A percentile compares a stretch with the other conserved stretches of the same genome.
phyloP scores from a whole-genome alignment of 805 yeast species.

The Candida mattraensis region DNA sequence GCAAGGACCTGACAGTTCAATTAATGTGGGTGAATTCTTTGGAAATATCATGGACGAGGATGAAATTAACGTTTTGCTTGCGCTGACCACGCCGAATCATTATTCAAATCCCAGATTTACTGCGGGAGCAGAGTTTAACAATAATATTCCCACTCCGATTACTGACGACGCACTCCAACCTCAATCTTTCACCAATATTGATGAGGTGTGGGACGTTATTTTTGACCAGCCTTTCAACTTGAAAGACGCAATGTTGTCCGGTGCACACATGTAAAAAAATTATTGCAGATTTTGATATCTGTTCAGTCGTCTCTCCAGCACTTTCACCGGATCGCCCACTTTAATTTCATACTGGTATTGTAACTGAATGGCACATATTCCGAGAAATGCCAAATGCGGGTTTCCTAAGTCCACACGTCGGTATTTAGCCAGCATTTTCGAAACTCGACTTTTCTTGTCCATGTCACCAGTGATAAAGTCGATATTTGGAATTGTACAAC shows the following conservation, averaged over 20 bases:
- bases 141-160: no score
- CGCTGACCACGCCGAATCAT: slow-evolving; percentile 1
- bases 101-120: no score
- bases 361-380: slow-evolving; percentile 26
- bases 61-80: slow-evolving; percentile 6
- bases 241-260: slow-evolving; percentile 20
- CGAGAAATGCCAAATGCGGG: slow-evolving; percentile 18
- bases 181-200: slow-evolving; percentile 14
- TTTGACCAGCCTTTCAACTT: slow-evolving; percentile 22
- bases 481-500: slow-evolving; percentile 29
- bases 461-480: slow-evolving; percentile 18
- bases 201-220: slow-evolving; percentile 20
- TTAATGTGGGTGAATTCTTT: slow-evolving; percentile 8
- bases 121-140: no score
- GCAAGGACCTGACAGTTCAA: slow-evolving; percentile 1
- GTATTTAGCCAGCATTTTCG: slow-evolving; percentile 22
- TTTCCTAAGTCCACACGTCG: slow-evolving; percentile 25
- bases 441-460: slow-evolving; percentile 18
- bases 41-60: slow-evolving; percentile 10
- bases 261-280: slow-evolving; percentile 9
- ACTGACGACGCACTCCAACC: no score
- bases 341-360: slow-evolving; percentile 19
- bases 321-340: slow-evolving; percentile 22
- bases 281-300: slow-evolving; percentile 13
- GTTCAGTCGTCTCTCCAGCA: slow-evolving; percentile 21